phyloP scores from a whole-genome alignment of 129 eudicot genomes.

The Cynara cardunculus region DNA sequence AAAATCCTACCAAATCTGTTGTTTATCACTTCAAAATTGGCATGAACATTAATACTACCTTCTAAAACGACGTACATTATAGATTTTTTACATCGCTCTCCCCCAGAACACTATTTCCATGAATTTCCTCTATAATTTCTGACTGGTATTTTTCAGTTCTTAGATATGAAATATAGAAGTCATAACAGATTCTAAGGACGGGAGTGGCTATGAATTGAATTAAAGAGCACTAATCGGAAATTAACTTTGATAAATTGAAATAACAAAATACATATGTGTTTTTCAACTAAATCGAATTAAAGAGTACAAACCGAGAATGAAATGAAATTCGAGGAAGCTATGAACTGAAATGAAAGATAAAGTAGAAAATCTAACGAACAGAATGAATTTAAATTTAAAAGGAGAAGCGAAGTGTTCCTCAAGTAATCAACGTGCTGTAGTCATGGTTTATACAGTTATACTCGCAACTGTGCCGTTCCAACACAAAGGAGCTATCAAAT shows the following conservation, averaged over 20 bases:
- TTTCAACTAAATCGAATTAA: background rate
- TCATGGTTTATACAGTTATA: background rate
- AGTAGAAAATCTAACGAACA: slow-evolving; percentile 4
- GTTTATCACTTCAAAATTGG: background rate
- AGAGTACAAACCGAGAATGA: background rate
- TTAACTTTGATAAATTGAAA: background rate
- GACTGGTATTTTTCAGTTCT: background rate
- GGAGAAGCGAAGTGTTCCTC: background rate
- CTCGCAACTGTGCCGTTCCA: background rate
- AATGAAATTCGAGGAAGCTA: background rate
- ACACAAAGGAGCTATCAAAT: background rate
- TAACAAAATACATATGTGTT: too few relatives aligned
- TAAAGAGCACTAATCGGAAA: background rate
- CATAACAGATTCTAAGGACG: background rate
- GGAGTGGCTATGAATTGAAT: background rate
- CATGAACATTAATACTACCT: background rate
- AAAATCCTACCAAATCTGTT: background rate
- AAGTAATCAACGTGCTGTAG: background rate
- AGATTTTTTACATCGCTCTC: too few relatives aligned
- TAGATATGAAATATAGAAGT: too few relatives aligned
- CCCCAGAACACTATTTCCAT: too few relatives aligned
- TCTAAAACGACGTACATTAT: too few relatives aligned
- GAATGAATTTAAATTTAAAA: background rate
- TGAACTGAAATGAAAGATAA: background rate
- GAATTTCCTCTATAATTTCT: too few relatives aligned